These are phyloP conservation scores for Lachnellula hyalina DNA, from an alignment of 2,329 filamentous ascomycete species.

Conservation along the genomic window DNA sequence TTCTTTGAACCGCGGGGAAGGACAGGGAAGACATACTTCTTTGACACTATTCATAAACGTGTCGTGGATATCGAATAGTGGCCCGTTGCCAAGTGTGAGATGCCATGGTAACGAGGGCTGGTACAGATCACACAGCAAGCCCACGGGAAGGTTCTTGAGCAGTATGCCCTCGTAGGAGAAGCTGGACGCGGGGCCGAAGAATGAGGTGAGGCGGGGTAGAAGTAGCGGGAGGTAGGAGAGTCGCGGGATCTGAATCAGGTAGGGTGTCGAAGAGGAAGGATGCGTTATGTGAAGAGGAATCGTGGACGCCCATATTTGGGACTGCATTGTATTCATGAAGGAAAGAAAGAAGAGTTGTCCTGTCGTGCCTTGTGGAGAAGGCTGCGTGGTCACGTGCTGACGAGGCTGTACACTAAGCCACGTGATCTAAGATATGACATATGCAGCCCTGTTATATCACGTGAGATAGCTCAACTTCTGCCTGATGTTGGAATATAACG, in stretches of 20 bases:
- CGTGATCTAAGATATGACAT: neutral
- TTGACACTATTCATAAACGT: constrained; percentile 66
- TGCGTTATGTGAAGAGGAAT: constrained; percentile 32
- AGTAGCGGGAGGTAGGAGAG: constrained; percentile 65
- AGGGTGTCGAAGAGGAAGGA: constrained; percentile 27
- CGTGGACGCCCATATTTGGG: constrained; percentile 30
- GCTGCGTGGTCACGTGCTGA: constrained; percentile 7
- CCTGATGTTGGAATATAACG: no score
- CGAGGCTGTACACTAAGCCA: no score
- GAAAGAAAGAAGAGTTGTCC: neutral
- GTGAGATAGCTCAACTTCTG: no score
- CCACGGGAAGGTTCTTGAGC: constrained; percentile 65
- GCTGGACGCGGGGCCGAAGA: constrained; percentile 54
- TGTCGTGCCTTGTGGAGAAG: neutral
- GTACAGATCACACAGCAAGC: constrained; percentile 65
- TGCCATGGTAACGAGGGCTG: constrained; percentile 51
- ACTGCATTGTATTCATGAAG: constrained; percentile 21
- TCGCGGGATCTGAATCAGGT: constrained; percentile 53
- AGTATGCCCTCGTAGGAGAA: constrained; percentile 64
- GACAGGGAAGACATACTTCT: constrained; percentile 37
- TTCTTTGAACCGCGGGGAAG: neutral
- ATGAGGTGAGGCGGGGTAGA: constrained; percentile 55
- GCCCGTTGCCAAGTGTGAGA: constrained; percentile 52
- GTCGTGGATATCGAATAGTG: constrained; percentile 50
- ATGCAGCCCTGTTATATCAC: no score